These are phyloP conservation scores for Rhododendron kiyosumense DNA, from an alignment of 148 eudicot species.

Conservation along the genomic window DNA sequence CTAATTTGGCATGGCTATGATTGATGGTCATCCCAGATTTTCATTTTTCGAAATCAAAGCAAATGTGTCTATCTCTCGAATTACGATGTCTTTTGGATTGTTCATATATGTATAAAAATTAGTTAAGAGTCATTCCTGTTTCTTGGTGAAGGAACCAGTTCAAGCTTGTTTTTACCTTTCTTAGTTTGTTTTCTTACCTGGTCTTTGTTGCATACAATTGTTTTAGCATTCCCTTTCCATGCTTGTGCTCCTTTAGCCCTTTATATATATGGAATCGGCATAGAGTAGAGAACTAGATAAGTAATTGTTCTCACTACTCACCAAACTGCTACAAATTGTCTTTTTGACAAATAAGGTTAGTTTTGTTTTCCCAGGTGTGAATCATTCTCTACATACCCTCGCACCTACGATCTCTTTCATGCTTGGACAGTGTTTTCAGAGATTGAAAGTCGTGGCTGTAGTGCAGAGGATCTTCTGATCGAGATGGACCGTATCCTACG, in stretches of 20 bases:
- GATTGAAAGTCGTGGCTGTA: slow-evolving; percentile 51
- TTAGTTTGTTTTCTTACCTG: neutral
- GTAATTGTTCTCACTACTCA: neutral
- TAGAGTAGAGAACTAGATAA: neutral
- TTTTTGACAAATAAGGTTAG: neutral
- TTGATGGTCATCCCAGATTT: neutral
- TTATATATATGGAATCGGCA: neutral
- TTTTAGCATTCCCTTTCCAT: neutral
- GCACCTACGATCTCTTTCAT: slow-evolving; percentile 74
- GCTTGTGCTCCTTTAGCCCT: neutral
- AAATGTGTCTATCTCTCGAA: neutral
- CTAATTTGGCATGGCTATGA: neutral
- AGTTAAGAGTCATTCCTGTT: neutral
- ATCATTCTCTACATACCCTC: slow-evolving; percentile 76
- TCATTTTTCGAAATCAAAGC: neutral
- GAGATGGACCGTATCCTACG: slow-evolving; percentile 74
- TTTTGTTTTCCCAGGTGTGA: slow-evolving; percentile 51
- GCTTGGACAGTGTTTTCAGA: slow-evolving; percentile 65
- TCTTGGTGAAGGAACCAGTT: neutral
- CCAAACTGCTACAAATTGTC: neutral
- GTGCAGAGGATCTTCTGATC: slow-evolving; percentile 58
- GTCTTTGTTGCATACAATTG: neutral
- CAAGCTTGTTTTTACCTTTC: neutral
- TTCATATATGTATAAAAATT: neutral
- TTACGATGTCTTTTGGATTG: neutral